Evolutionary conservation across 163 green algal species (phyloP).

Genomic region (Scenedesmus sp.): DNA sequence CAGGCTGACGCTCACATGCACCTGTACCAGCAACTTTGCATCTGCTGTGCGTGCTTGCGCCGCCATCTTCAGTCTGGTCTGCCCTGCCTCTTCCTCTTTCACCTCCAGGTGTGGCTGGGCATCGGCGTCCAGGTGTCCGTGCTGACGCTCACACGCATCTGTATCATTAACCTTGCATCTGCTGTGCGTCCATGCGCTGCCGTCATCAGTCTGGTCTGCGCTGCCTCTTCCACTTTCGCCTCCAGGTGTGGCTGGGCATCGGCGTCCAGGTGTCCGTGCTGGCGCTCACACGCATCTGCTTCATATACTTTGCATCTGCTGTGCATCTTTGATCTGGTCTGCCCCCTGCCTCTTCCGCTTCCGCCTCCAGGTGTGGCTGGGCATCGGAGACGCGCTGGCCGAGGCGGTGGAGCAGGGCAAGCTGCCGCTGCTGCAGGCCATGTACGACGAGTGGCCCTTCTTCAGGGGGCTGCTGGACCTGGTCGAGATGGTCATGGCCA

Average conservation of each 20-base stretch:
- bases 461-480: slow-evolving; percentile 94
- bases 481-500: slow-evolving; percentile 98
- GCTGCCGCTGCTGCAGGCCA: slow-evolving; percentile 83
- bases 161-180: too few species aligned
- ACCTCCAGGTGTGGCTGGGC: too few species aligned
- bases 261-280: slow-evolving; percentile 92
- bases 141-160: too few species aligned
- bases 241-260: slow-evolving; percentile 94
- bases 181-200: too few species aligned
- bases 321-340: neutral
- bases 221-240: neutral
- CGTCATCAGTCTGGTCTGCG: too few species aligned
- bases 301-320: neutral
- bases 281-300: neutral
- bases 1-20: too few species aligned
- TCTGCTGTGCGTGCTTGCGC: too few species aligned
- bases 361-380: slow-evolving; percentile 89
- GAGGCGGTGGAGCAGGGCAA: slow-evolving; percentile 60
- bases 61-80: too few species aligned
- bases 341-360: neutral
- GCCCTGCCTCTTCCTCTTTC: too few species aligned
- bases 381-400: slow-evolving; percentile 90
- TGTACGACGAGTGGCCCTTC: slow-evolving; percentile 98
- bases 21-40: too few species aligned
- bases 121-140: too few species aligned